A percentile compares a stretch with the other conserved stretches of the same genome.
These are phyloP conservation scores for Mycena vitilis DNA, from an alignment of 768 basidiomycete genomes.

Conservation along the genomic window DNA sequence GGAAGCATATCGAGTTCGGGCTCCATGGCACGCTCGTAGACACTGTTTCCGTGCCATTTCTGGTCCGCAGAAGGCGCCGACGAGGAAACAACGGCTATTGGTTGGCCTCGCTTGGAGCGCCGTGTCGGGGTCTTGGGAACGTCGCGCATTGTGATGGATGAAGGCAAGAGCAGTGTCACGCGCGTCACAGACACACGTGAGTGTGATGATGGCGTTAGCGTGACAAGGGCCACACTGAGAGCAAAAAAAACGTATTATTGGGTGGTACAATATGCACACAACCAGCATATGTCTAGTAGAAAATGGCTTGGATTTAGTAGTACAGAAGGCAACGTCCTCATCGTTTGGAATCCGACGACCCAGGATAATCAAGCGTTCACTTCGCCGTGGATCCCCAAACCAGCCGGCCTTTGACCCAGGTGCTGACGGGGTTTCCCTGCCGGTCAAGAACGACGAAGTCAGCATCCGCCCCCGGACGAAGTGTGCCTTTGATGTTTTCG, in stretches of 20 bases:
- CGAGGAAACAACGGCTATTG: conserved; percentile 2
- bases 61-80: conserved; percentile 1
- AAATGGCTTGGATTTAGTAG: neutral
- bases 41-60: conserved; percentile 12
- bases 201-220: too few species aligned
- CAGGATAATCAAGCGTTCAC: neutral
- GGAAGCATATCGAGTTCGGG: conserved; percentile 33
- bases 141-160: conserved; percentile 9
- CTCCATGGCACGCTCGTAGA: conserved; percentile 20
- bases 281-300: too few species aligned
- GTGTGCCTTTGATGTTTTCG: conserved; percentile 82
- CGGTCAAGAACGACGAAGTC: conserved; percentile 84
- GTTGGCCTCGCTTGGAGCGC: conserved; percentile 33
- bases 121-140: conserved; percentile 29
- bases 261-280: too few species aligned
- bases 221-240: too few species aligned
- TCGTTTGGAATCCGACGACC: neutral
- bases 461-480: conserved; percentile 86
- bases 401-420: conserved; percentile 82
- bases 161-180: too few species aligned
- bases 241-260: too few species aligned
- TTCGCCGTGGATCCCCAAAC: conserved; percentile 64
- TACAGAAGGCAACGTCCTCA: neutral
- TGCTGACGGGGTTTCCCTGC: conserved; percentile 72
- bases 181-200: too few species aligned